A percentile compares a stretch with the other conserved stretches of the same genome.
These are phyloP conservation scores for Paraphysoderma sedebokerense DNA, from an alignment of 371 early-diverging fungal species.

Conservation along the genomic window DNA sequence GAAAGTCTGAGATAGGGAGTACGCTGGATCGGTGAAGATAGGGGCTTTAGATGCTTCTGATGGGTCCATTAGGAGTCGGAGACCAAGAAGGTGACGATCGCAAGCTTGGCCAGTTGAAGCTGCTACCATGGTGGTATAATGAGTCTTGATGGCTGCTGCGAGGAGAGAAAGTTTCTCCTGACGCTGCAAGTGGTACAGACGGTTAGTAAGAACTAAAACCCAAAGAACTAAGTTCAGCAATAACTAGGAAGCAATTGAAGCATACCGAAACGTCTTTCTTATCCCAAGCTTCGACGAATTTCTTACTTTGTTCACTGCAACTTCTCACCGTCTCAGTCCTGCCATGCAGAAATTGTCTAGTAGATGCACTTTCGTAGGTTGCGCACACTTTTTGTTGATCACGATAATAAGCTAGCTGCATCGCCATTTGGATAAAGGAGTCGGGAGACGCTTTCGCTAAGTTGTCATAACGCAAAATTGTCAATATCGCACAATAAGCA, in stretches of 20 bases:
- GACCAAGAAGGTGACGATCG: constrained; percentile 65
- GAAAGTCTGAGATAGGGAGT: constrained; percentile 37
- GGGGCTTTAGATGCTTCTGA: constrained; percentile 29
- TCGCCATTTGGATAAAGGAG: constrained; percentile 57
- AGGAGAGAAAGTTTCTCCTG: constrained; percentile 35
- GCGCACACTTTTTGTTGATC: constrained; percentile 36
- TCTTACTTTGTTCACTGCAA: constrained; percentile 43
- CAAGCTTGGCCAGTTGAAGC: constrained; percentile 53
- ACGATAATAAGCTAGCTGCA: constrained; percentile 57
- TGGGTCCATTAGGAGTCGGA: constrained; percentile 32
- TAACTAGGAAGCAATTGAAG: neutral
- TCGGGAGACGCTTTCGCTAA: constrained; percentile 52
- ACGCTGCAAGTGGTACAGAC: constrained; percentile 13
- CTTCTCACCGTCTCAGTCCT: constrained; percentile 72
- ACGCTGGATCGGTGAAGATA: constrained; percentile 49
- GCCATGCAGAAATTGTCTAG: constrained; percentile 55
- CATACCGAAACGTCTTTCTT: constrained; percentile 31
- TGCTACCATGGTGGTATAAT: constrained; percentile 39
- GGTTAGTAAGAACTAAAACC: neutral
- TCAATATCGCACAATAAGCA: neutral
- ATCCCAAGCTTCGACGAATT: constrained; percentile 42
- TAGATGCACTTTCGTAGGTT: constrained; percentile 61
- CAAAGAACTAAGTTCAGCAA: neutral
- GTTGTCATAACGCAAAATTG: neutral
- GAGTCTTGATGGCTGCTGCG: constrained; percentile 36